Evolutionary conservation across 176 grass and related monocot genomes (phyloP).

Genomic region (Poa pratensis): DNA sequence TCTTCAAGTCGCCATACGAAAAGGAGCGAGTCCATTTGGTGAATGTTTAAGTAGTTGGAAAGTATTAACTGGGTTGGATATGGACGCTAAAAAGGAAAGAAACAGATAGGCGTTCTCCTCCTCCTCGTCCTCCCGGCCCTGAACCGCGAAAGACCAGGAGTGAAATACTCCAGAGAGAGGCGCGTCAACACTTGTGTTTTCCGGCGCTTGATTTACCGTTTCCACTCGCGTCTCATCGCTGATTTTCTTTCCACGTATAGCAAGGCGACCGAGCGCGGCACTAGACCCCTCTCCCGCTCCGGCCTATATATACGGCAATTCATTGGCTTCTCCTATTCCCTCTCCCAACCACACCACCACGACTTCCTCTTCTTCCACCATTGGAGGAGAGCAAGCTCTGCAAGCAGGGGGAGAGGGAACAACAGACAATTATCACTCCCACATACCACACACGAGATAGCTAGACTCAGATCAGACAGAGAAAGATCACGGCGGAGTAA

Average conservation of each 20-base stretch:
- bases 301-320: constrained; percentile 28
- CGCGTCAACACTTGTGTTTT: constrained; percentile 20
- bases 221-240: background rate
- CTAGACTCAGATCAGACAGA: background rate
- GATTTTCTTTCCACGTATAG: constrained; percentile 25
- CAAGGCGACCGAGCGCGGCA: background rate
- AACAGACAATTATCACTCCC: background rate
- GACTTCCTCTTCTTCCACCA: constrained; percentile 6
- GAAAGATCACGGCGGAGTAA: background rate
- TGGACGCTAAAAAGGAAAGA: too few species aligned
- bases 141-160: too few species aligned
- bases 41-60: too few species aligned
- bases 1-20: too few species aligned
- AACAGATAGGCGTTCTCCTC: too few species aligned
- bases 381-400: background rate
- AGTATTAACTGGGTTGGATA: too few species aligned
- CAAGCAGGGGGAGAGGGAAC: background rate
- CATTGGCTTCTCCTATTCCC: constrained; percentile 42
- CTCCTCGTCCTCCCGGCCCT: too few species aligned
- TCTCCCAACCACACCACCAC: constrained; percentile 43
- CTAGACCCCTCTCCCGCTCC: background rate
- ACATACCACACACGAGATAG: background rate
- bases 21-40: too few species aligned
- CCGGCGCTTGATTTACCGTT: too few species aligned
- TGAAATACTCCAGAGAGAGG: background rate